Conservation (phyloP, 805 yeast genomes). For the Ogataea zsoltii region DNA sequence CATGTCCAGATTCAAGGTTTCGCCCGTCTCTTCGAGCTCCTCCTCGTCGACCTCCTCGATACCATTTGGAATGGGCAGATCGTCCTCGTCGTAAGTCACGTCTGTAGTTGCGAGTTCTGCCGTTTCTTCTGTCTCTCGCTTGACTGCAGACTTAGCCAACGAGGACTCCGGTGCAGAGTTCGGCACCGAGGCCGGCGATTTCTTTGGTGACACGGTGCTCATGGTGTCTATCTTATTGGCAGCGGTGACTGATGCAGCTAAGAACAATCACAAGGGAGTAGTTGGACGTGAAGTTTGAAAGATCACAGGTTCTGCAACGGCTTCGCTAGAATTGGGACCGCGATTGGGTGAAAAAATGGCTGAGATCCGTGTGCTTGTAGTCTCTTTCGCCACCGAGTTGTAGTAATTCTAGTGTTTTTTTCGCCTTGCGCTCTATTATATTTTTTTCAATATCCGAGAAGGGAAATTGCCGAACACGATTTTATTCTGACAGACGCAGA, state of each 20-base stretch:
- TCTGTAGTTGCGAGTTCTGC: conserved; percentile 11
- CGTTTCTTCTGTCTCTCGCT: conserved; percentile 13
- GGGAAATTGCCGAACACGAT: conserved; percentile 4
- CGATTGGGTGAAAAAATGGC: no score
- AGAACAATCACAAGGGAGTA: conserved; percentile 4
- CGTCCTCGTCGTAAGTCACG: conserved; percentile 33
- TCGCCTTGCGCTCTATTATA: conserved; percentile 5
- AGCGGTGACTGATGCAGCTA: conserved; percentile 7
- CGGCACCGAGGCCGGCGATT: not conserved
- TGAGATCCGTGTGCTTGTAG: no score
- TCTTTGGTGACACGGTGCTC: conserved; percentile 13
- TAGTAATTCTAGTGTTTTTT: no score
- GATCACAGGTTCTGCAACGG: no score
- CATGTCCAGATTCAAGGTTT: conserved; percentile 76
- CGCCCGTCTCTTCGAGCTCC: conserved; percentile 47
- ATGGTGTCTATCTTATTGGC: no score
- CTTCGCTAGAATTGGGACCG: no score
- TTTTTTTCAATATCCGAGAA: not conserved
- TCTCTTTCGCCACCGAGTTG: not conserved
- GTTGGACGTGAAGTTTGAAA: no score
- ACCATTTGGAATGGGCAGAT: conserved; percentile 35
- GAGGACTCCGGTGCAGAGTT: not conserved
- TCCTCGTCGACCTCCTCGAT: conserved; percentile 37
- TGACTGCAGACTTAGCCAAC: conserved; percentile 2
- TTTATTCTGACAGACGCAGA: conserved; percentile 10